Base-by-base conservation (phyloP, 345 rosid genomes). In the Chamaenerion angustifolium region DNA sequence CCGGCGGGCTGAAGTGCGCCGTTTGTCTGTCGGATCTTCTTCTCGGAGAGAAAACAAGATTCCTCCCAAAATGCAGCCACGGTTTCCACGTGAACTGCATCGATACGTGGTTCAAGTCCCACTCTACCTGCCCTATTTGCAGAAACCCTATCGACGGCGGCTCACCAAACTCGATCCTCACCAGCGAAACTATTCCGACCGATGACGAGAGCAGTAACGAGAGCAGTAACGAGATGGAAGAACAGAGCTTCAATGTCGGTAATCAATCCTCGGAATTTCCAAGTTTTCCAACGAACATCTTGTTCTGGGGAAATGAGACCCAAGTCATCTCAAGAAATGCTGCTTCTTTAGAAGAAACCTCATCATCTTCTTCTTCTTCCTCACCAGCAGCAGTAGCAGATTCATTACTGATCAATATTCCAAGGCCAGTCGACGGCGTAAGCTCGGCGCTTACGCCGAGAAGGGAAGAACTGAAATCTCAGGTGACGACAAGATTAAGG, bases 41-140 rank as follows among this genome's bases (percentile, higher is more conserved):
- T 8, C 73, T 76, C 48, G 89, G 84, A 15, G 99, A 93, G 35
- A 79, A 63, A 64, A 78, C 92, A 1, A 80, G 95, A 65, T 50
- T 74, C 50, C 68, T 93, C 42, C 90, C 97, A 0, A 77, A 75
- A 52, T 93, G 99, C 47, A 82, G 62, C 49, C 99, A 93, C 9
- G 75, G 87, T 3, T 93, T 93, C 60, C 99, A 93, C 43, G 81
- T 81, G 23, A 95, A 82, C 14, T 93, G 97, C 58, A 88, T 88
- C 44, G 97, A 93, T 54, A 85, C 85, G 97, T 93, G 99, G 97
- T 81, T 93, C 56, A 85, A 80, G 43, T 81, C 96, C 25, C 96
- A 87, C 44, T 71, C 82, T 0, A 87, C 98, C 43, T 92, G 96
- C 61, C 99, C 97, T 2, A 76, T 93, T 51, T 93, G 99, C 55